Percentiles rank a stretch among this genome's conserved stretches.
phyloP scores from a whole-genome alignment of 352 stramenopile genomes.

The Phytophthora melonis region DNA sequence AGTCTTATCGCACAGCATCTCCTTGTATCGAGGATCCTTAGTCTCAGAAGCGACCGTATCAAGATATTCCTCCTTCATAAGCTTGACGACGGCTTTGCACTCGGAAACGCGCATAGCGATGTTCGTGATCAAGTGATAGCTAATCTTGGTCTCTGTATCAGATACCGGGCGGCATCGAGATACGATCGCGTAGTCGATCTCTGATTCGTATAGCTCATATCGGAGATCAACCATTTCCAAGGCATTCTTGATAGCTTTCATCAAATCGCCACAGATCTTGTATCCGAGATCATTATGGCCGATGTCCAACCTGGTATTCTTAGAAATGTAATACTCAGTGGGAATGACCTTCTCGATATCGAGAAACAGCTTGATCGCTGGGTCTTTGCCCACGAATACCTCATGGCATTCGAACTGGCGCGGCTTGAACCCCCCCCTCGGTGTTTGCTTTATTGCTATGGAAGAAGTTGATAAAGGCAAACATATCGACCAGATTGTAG shows the following conservation, averaged over 20 bases:
- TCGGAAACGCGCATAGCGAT: neutral
- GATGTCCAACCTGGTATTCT: neutral
- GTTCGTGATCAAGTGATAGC: slow-evolving; percentile 17
- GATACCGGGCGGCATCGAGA: neutral
- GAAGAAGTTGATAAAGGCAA: neutral
- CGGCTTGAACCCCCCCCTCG: no score
- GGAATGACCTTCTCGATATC: neutral
- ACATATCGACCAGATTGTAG: neutral
- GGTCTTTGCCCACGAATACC: neutral
- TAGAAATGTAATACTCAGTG: no score
- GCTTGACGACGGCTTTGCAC: slow-evolving; percentile 1
- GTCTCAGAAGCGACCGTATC: no score
- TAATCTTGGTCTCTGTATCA: slow-evolving; percentile 9
- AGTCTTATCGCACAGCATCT: neutral
- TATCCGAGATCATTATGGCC: neutral
- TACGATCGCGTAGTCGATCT: slow-evolving; percentile 2
- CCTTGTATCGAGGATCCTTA: neutral
- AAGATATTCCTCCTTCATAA: neutral
- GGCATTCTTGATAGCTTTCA: no score
- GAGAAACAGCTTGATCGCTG: neutral
- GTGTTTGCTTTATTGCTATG: neutral
- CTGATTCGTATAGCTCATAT: neutral
- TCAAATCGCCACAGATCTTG: neutral
- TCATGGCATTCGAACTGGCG: neutral
- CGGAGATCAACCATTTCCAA: neutral